Evolutionary conservation across 2,329 filamentous ascomycete genomes (phyloP).

Genomic region (Xylariaceae sp.): DNA sequence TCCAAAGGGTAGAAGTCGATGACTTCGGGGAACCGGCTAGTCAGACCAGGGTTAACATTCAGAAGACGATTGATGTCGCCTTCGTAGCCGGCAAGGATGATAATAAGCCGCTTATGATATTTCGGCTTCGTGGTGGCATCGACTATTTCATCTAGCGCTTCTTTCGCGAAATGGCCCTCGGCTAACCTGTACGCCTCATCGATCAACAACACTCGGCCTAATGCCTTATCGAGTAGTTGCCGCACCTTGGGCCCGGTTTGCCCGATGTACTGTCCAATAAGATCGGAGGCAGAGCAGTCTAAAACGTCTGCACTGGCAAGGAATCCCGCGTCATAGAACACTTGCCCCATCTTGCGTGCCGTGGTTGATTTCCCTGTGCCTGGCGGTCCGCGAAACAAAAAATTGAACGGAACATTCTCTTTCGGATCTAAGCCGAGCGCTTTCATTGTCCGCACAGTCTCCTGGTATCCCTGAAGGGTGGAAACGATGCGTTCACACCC

Average conservation of each 20-base stretch:
- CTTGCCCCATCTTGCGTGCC: conserved; percentile 74
- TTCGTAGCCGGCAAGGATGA: conserved; percentile 73
- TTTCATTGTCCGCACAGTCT: conserved; percentile 52
- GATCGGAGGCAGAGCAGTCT: conserved; percentile 70
- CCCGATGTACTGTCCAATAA: conserved; percentile 70
- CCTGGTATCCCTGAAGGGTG: conserved; percentile 56
- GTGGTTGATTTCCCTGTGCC: conserved; percentile 69
- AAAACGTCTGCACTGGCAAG: conserved; percentile 64
- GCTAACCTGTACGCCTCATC: conserved; percentile 74
- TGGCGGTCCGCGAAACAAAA: conserved; percentile 64
- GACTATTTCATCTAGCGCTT: conserved; percentile 60
- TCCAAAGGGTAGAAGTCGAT: conserved; percentile 49
- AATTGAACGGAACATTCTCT: conserved; percentile 60
- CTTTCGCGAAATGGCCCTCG: conserved; percentile 61
- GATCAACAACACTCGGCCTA: conserved; percentile 72
- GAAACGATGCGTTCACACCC: conserved; percentile 57
- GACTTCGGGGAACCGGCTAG: conserved; percentile 66
- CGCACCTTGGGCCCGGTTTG: conserved; percentile 65
- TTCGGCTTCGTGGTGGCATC: conserved; percentile 58
- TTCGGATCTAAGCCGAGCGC: conserved; percentile 53
- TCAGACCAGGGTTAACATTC: conserved; percentile 64
- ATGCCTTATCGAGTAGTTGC: conserved; percentile 55
- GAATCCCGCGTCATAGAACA: conserved; percentile 78
- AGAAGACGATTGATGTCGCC: conserved; percentile 69
- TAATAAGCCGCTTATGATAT: conserved; percentile 64